A percentile compares a stretch with the other conserved stretches of the same genome.
phyloP scores from a whole-genome alignment of 352 stramenopile species.

The Globisporangium heterothallicum region DNA sequence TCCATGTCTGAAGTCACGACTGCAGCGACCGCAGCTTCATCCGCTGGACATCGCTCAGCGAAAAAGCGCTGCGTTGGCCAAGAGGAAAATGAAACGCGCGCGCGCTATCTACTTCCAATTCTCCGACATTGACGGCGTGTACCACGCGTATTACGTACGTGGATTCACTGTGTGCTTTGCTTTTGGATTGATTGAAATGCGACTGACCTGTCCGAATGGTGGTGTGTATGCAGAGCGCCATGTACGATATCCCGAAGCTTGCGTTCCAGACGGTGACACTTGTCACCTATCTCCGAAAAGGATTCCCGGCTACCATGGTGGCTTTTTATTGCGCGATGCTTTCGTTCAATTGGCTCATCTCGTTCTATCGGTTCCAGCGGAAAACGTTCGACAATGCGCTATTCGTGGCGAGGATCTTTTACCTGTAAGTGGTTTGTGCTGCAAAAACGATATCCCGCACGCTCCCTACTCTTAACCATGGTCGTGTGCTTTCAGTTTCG shows the following conservation, averaged over 20 bases:
- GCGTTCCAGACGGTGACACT: constrained; percentile 43
- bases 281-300: constrained; percentile 32
- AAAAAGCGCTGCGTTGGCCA: neutral
- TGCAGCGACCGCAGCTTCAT: no score
- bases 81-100: constrained; percentile 7
- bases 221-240: constrained; percentile 20
- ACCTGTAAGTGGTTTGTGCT: constrained; percentile 18
- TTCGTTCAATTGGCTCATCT: constrained; percentile 38
- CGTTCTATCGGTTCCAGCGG: constrained; percentile 38
- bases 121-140: constrained; percentile 14
- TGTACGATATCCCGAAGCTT: constrained; percentile 41
- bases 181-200: neutral
- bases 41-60: neutral
- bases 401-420: constrained; percentile 27
- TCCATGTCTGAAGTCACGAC: neutral
- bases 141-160: constrained; percentile 20
- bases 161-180: neutral
- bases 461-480: neutral
- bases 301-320: constrained; percentile 34
- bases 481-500: constrained; percentile 24
- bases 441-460: neutral
- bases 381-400: constrained; percentile 26
- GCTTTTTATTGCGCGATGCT: constrained; percentile 34
- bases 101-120: constrained; percentile 14
- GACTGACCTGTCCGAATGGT: neutral